These are phyloP conservation scores for Collariella sp. DNA, from an alignment of 495 filamentous ascomycete genomes.

Conservation along the genomic window DNA sequence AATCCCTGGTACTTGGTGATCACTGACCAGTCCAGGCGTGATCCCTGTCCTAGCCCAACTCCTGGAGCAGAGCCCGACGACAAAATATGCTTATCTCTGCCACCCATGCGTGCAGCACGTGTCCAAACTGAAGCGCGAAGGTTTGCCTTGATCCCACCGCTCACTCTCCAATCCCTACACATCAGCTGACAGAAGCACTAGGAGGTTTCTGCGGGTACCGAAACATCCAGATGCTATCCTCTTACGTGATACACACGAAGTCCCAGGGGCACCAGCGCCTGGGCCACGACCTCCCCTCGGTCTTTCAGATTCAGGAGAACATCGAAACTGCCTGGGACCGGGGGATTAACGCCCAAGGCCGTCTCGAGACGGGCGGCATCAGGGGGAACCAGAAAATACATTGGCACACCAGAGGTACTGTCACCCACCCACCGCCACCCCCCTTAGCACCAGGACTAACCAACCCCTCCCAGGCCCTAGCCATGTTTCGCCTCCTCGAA, in stretches of 20 bases:
- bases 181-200: slow-evolving; percentile 6
- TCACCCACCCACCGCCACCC: not conserved
- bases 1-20: slow-evolving; percentile 3
- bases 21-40: slow-evolving; percentile 41
- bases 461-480: slow-evolving; percentile 55
- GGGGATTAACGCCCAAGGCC: slow-evolving; percentile 66
- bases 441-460: too few species aligned
- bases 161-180: not conserved
- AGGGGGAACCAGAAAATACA: slow-evolving; percentile 85
- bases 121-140: slow-evolving; percentile 67
- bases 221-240: slow-evolving; percentile 90
- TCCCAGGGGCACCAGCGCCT: slow-evolving; percentile 53
- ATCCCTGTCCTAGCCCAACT: slow-evolving; percentile 65
- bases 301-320: slow-evolving; percentile 76
- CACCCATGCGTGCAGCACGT: slow-evolving; percentile 69
- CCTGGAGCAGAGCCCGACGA: slow-evolving; percentile 54
- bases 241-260: slow-evolving; percentile 57
- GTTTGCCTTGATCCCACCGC: slow-evolving; percentile 13
- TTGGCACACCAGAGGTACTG: slow-evolving; percentile 83
- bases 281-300: slow-evolving; percentile 55
- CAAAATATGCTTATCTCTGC: slow-evolving; percentile 70
- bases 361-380: slow-evolving; percentile 80
- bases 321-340: slow-evolving; percentile 88
- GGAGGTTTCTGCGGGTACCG: slow-evolving; percentile 96
- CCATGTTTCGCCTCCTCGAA: slow-evolving; percentile 59